Conservation (phyloP, 352 stramenopile species). For the Globisporangium carolinianum region DNA sequence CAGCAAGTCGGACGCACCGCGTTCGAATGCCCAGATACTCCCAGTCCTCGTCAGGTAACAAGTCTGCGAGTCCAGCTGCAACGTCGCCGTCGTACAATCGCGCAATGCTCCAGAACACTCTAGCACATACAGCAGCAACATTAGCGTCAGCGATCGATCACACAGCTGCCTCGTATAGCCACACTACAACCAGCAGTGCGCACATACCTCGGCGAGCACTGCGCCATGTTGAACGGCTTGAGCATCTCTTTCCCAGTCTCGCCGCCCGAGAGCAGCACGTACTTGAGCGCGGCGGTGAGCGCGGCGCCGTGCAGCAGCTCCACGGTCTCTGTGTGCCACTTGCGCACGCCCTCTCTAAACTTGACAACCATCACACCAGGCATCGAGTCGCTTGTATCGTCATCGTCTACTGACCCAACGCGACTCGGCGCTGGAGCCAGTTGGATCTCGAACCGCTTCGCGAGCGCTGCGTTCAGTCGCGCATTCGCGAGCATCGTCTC, state of each 20-base stretch:
- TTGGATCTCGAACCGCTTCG: constrained; percentile 51
- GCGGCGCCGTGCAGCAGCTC: constrained; percentile 57
- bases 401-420: constrained; percentile 1
- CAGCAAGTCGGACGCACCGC: constrained; percentile 19
- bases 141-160: no score
- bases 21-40: constrained; percentile 73
- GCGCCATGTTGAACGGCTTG: constrained; percentile 89
- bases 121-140: no score
- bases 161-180: background rate
- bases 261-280: constrained; percentile 70
- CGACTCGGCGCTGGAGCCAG: constrained; percentile 21
- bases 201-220: constrained; percentile 59
- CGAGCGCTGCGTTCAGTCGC: constrained; percentile 60
- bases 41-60: constrained; percentile 81
- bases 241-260: constrained; percentile 83
- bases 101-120: constrained; percentile 82
- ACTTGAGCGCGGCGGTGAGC: constrained; percentile 72
- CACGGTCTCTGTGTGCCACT: constrained; percentile 78
- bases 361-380: constrained; percentile 41
- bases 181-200: background rate
- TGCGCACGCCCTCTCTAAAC: constrained; percentile 77
- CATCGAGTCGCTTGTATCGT: constrained; percentile 1
- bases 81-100: constrained; percentile 73
- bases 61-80: constrained; percentile 42
- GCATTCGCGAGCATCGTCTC: constrained; percentile 65